Conservation (phyloP, 352 stramenopile species). For the Vaucheria bursata region DNA sequence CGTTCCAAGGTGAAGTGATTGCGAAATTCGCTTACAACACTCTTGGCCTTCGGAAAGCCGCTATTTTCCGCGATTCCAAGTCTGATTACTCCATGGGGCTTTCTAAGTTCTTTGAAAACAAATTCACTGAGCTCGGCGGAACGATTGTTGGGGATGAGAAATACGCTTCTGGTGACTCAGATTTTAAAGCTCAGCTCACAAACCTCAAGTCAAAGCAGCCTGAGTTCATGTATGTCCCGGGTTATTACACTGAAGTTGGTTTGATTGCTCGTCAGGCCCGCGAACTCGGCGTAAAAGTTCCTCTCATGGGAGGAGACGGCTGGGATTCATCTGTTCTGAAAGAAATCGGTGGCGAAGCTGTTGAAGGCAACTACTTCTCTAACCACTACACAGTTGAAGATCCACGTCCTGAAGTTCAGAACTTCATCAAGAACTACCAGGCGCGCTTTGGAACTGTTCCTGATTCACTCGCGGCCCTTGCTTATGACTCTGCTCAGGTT, state of each 20-base stretch:
- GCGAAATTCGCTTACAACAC: neutral
- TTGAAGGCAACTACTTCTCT: neutral
- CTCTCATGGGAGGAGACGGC: neutral
- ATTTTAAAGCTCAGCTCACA: neutral
- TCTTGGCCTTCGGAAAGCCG: neutral
- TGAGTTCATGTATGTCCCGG: neutral
- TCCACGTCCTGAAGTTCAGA: neutral
- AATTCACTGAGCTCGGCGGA: neutral
- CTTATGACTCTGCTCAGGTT: neutral
- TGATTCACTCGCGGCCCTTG: neutral
- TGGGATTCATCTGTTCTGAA: no score
- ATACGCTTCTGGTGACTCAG: neutral
- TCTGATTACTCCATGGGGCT: neutral
- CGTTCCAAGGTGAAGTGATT: neutral
- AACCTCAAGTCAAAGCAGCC: neutral
- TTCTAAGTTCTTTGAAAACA: neutral
- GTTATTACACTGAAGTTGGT: neutral
- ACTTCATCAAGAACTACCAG: neutral
- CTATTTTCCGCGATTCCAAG: neutral
- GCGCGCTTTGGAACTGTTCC: neutral
- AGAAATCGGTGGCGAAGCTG: no score
- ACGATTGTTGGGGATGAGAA: neutral
- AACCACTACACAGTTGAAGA: neutral
- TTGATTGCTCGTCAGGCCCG: neutral
- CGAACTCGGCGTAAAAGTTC: neutral